Conservation (phyloP, 1,284 basidiomycete species). For the Melampsora larici-populina region DNA sequence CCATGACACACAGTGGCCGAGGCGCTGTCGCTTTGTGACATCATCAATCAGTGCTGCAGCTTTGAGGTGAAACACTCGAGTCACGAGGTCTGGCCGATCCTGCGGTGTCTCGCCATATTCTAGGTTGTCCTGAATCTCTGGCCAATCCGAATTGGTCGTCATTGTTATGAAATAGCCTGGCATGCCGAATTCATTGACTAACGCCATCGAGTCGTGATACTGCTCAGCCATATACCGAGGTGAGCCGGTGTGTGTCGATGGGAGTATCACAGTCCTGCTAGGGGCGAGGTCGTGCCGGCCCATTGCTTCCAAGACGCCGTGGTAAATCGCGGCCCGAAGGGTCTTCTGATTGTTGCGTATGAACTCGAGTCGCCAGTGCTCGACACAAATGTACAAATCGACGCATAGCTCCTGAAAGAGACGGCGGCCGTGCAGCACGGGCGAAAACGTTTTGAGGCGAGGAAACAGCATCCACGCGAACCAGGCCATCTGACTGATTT, state of each 20-base stretch:
- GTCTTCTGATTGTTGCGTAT: not conserved
- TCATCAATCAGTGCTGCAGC: not conserved
- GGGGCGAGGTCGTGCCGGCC: slow-evolving; percentile 20
- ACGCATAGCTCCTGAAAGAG: slow-evolving; percentile 2
- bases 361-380: not conserved
- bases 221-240: slow-evolving; percentile 53
- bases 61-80: not conserved
- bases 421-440: not conserved
- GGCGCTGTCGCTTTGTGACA: not conserved
- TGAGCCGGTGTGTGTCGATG: slow-evolving; percentile 54
- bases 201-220: slow-evolving; percentile 54
- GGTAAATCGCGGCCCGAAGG: not conserved
- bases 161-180: slow-evolving; percentile 56
- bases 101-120: not conserved
- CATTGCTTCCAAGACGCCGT: not conserved
- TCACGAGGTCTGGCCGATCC: too few relatives aligned
- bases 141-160: slow-evolving; percentile 56
- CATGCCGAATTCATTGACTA: slow-evolving; percentile 51
- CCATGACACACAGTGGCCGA: not conserved
- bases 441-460: not conserved
- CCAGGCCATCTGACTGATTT: not conserved
- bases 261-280: slow-evolving; percentile 51
- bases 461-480: slow-evolving; percentile 4
- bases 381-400: slow-evolving; percentile 18
- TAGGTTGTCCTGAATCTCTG: slow-evolving; percentile 52